These are phyloP conservation scores for Neurospora tetrasperma DNA, from an alignment of 495 filamentous ascomycete species.

Conservation along the genomic window DNA sequence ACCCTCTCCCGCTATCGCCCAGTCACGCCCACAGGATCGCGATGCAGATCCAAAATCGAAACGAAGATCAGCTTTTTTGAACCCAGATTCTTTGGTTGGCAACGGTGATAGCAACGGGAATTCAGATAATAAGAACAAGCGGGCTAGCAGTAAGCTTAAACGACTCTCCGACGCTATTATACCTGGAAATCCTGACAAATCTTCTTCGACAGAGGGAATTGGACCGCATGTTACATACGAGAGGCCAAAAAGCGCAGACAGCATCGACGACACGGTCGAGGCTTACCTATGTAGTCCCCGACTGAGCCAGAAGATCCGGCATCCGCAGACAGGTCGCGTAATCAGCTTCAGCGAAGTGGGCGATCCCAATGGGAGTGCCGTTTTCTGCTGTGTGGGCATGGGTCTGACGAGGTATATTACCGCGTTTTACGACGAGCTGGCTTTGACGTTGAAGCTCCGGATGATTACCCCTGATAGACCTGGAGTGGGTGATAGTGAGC, in stretches of 20 bases:
- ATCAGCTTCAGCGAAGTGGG: conserved; percentile 98
- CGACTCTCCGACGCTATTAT: conserved; percentile 36
- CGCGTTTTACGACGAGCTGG: conserved; percentile 95
- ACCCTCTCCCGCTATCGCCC: conserved; percentile 55
- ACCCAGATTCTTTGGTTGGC: conserved; percentile 31
- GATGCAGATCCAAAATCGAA: conserved; percentile 26
- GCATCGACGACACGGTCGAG: conserved; percentile 76
- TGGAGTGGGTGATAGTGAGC: conserved; percentile 85
- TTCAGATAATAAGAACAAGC: conserved; percentile 25
- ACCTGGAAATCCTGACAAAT: conserved; percentile 24
- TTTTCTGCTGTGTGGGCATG: conserved; percentile 98
- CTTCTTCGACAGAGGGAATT: conserved; percentile 16
- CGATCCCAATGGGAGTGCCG: conserved; percentile 80
- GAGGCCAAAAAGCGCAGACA: conserved; percentile 69
- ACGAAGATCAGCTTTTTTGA: conserved; percentile 29
- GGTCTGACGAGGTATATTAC: conserved; percentile 91
- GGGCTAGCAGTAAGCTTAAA: conserved; percentile 38
- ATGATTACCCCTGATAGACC: conserved; percentile 92
- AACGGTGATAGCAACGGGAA: conserved; percentile 33
- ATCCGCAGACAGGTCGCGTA: conserved; percentile 73
- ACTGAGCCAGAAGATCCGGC: conserved; percentile 73
- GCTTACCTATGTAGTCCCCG: conserved; percentile 77
- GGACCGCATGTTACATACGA: conserved; percentile 37
- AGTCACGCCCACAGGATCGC: conserved; percentile 41
- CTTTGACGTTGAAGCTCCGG: conserved; percentile 74